Evolutionary conservation across 164 flowering plant species (phyloP), one percentile per base, ranked within the genome.

Genomic region (Tetracentron sinense): DNA sequence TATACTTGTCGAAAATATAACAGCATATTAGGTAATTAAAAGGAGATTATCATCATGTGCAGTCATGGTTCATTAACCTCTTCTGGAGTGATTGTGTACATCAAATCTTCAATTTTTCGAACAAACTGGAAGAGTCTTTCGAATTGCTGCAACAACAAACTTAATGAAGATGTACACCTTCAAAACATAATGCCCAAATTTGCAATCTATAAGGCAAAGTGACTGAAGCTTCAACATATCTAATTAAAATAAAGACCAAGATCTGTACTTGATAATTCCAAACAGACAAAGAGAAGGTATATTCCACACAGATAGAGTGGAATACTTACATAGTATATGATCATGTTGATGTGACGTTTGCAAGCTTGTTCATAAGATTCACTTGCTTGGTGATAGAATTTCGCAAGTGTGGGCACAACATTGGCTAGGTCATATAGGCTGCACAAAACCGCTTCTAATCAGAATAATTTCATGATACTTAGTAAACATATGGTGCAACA

Each of bases 331-430:
- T 71, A 71, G 74, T 81, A 92, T 65, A 95, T 95, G 58, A 95
- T 92, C 84, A 82, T 79, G 75, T 78, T 89, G 71, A 95, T 89
- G 75, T 86, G 88, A 19, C 94, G 92, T 42, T 89, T 84, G 73
- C 99, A 95, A 70, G 99, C 96, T 80, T 88, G 96, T 71, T 95
- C 99, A 81, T 92, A 95, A 46, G 88, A 69, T 81, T 95, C 97
- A 77, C 97, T 95, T 42, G 99, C 97, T 77, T 89, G 94, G 76
- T 95, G 99, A 75, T 92, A 95, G 64, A 90, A 95, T 69, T 95
- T 95, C 48, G 99, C 99, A 61, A 95, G 78, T 15, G 91, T 92
- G 29, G 96, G 96, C 69, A 95, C 97, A 67, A 86, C 88, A 83
- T 92, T 95, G 44, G 99, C 99, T 27, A 95, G 80, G 70, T 95